Evolutionary conservation across 2,329 filamentous ascomycete species (phyloP), one percentile per base, ranked within the genome.

Genomic region (Dactylellina haptotyla): DNA sequence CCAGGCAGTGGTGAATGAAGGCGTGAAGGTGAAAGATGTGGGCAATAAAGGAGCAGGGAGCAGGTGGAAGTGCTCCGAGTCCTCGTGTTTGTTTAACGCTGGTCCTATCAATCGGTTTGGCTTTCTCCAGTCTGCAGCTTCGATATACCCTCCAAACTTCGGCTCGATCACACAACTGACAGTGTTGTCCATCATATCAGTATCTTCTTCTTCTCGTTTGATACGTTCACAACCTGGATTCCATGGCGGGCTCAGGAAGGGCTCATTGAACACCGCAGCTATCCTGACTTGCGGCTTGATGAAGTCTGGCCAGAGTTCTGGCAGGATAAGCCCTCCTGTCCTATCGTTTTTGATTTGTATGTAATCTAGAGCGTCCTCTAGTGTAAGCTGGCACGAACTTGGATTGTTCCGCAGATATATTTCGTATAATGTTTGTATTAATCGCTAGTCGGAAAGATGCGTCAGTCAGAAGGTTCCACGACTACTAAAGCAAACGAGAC

Each of bases 351-450:
- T 48, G 28, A 71, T 63, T 43, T 71, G 53, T 18, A 71, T 63
- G 28, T 32, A 58, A 25, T 63, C 41, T 30, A 63, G 28, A 23
- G 66, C 66, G 32, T 71, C 66, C 10, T 63, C 41, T 1, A 71
- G 1, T 30, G 57, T 63, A 6, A 71, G 66, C 20, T 43, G 37
- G 39, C 37, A 34, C 25, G 57, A n/a, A 20, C 58, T 20, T 2
- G 66, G 57, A 45, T 71, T 71, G 34, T 71, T 71, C 41, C 58
- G 50, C 23, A 41, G 30, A 43, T 71, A 71, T 37, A 71, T 71
- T 26, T 71, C 58, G 46, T 63, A 71, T 10, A 71, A 9, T 71
- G 58, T 63, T 71, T 63, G 66, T 57, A 71, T 63, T 63, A 71
- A 63, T 57, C 66, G 57, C 66, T 71, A 18, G n/a, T 41, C 39